Evolutionary conservation across 345 rosid genomes (phyloP), one percentile per base, ranked within the genome.

Genomic region (Eucalyptus pauciflora): DNA sequence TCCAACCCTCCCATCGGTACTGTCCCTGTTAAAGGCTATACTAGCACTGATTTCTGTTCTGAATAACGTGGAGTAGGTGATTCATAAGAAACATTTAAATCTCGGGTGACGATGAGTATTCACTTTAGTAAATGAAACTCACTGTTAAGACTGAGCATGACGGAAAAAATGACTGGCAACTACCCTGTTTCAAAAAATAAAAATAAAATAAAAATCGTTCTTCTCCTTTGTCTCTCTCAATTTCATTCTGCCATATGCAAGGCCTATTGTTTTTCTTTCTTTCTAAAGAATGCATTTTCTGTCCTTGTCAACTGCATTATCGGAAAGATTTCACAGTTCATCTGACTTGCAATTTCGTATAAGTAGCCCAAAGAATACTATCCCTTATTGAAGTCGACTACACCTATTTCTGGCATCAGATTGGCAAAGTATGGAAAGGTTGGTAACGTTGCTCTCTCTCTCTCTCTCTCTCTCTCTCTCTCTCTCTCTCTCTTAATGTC

Each of bases 401-500:
- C 50, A 86, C 29, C 91, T 41, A 88, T 90, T 17, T 69, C 97
- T 27, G 86, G 88, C 87, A 90, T 96, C 90, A 93, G 50, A 87
- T 37, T 96, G 88, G 98, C 98, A 43, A 94, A 93, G 92, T 95
- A 93, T 89, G 92, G 91, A 86, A 93, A 95, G 97, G 97, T 96
- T 80, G 90, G 93, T 56, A 41, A 62, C 87, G 7, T 18, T 18
- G 41, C 33, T 29, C 87, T 49, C 58, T 52, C 41, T 52, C 56
- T 37, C 87, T 85, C 29, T 51, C 54, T 51, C 52, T 27, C 87
- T 48, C 58, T 52, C 87, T 85, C 29, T 51, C 54, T 51, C 52
- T 27, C 87, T 48, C 58, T 52, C 41, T 54, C 43, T 54, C 41
- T 49, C 25, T 86, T 29, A 29, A 50, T 50, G 79, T 67, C 79